Base-by-base conservation (phyloP, 768 basidiomycete species). In the Wakefieldia striispora region DNA sequence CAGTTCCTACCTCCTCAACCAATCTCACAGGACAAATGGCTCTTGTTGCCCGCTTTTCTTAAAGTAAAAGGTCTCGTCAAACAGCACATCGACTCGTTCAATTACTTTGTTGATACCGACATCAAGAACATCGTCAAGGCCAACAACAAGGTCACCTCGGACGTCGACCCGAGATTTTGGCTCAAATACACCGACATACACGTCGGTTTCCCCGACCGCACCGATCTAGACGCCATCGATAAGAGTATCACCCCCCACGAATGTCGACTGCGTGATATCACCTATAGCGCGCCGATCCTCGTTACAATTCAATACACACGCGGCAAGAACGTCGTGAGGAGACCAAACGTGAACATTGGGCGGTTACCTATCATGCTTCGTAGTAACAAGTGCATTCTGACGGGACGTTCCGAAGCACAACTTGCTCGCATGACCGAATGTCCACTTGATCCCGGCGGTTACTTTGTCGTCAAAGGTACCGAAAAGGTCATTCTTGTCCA, bases 401-500 rank as follows among this genome's bases (percentile, higher is more conserved):
- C 86, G 16, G 86, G 84, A 4, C 81, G 81, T 58, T 82, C 72
- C 21, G 88, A 91, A 46, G 78, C 81, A 13, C 83, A 95, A 57
- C 76, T 98, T 20, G 97, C 97, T n/a, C 77, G 82, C 34, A 95
- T 97, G 92, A 84, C 81, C 11, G 97, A 99, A 70, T 99, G 97
- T 68, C 97, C 97, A 3, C 77, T 98, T 50, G 97, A 99, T 72
- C 95, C 97, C 11, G 97, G 97, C n/a, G 97, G 97, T 4, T 98
- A 98, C 67, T 99, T 99, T 68, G 88, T 99, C 50, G 97, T 99
- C 44, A 97, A 95, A 70, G 95, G 95, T 33, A 99, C 95, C 37
- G 95, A 99, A 71, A 99, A 98, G 72, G 97, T 99, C 60, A 99
- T 99, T 58, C 76, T 99, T 54, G 95, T 99, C 7, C 97, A 99